These are phyloP conservation scores for Cyberlindnera mycetangii DNA, from an alignment of 805 yeast species.

Conservation along the genomic window DNA sequence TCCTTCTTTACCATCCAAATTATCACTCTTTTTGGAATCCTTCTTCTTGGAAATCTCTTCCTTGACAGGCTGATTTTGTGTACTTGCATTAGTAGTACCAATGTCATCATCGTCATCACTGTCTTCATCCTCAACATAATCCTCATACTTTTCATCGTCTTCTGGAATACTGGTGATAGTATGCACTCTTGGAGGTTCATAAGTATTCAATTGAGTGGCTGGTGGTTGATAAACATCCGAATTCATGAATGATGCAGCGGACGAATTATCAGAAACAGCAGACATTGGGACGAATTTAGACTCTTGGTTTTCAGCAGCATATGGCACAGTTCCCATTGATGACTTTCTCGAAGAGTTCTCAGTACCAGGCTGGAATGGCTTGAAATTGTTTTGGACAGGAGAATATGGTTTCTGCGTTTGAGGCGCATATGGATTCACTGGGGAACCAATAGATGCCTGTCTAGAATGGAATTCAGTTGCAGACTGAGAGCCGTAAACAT, in stretches of 20 bases:
- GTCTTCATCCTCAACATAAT: slow-evolving; percentile 42
- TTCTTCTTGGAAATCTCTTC: slow-evolving; percentile 22
- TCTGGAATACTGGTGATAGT: slow-evolving; percentile 23
- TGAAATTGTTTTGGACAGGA: slow-evolving; percentile 13
- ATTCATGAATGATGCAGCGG: slow-evolving; percentile 6
- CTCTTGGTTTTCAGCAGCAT: slow-evolving; percentile 3
- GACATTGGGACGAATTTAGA: slow-evolving; percentile 20
- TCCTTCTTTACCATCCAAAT: slow-evolving; percentile 6
- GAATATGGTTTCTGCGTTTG: slow-evolving; percentile 4
- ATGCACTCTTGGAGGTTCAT: slow-evolving; percentile 27
- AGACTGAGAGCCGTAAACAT: slow-evolving; percentile 5
- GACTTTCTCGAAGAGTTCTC: slow-evolving; percentile 10
- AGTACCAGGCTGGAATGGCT: slow-evolving; percentile 8
- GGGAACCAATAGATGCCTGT: slow-evolving; percentile 8
- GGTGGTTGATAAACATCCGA: slow-evolving; percentile 24
- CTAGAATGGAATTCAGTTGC: slow-evolving; percentile 4
- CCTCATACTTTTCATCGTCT: slow-evolving; percentile 47
- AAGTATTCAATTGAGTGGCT: slow-evolving; percentile 25
- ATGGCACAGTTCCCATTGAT: slow-evolving; percentile 4
- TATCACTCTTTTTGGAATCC: slow-evolving; percentile 19
- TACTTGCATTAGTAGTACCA: slow-evolving; percentile 3
- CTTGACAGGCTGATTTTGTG: background rate
- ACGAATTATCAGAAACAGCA: slow-evolving; percentile 2
- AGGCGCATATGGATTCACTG: slow-evolving; percentile 16
- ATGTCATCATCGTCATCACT: slow-evolving; percentile 32